Evolutionary conservation across 2,329 filamentous ascomycete genomes (phyloP), one percentile per base, ranked within the genome.

Genomic region (Tothia fuscella): DNA sequence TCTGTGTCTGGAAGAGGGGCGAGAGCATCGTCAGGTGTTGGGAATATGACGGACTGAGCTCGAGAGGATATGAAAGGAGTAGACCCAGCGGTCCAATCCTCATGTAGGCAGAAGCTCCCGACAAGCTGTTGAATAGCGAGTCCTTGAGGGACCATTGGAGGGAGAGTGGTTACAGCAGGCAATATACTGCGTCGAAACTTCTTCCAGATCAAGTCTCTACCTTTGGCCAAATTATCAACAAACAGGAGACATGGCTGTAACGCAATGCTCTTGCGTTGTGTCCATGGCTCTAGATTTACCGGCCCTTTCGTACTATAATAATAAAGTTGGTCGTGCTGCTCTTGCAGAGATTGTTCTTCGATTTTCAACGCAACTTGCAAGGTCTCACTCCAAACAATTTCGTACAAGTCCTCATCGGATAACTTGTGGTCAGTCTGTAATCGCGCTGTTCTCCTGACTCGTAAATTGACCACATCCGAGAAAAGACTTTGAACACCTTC

Each of bases 381-480:
- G 0, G 52, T 57, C 6, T 48, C 46, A 9, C 43, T 10, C 57
- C 57, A 64, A 16, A 58, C 40, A 6, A 44, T 25, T 3, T 40
- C 34, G 26, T 47, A 54, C 4, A 49, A 25, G 3, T 48, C 44
- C 2, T 47, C 45, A 13, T 54, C 45, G 12, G 44, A 46, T 14
- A 50, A 31, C 5, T 28, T n/a, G 10, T 53, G 31, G 4, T n/a
- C 19, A 6, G 46, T 34, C 26, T 52, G 50, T 3, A 52, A 19
- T 9, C 24, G 24, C 25, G 45, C 29, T 7, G 48, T 42, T 3
- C 38, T 41, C 17, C 34, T 9, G 4, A 50, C 10, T 13, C 52
- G 49, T n/a, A 17, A 33, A 9, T 47, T 28, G 2, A 50, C 36
- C 7, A 49, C 47, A n/a, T 36, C 38, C 14, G 41, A 36, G 17